A percentile compares a stretch with the other conserved stretches of the same genome.
These are phyloP conservation scores for Leucoagaricus sp. DNA, from an alignment of 1,284 basidiomycete genomes.

Conservation along the genomic window DNA sequence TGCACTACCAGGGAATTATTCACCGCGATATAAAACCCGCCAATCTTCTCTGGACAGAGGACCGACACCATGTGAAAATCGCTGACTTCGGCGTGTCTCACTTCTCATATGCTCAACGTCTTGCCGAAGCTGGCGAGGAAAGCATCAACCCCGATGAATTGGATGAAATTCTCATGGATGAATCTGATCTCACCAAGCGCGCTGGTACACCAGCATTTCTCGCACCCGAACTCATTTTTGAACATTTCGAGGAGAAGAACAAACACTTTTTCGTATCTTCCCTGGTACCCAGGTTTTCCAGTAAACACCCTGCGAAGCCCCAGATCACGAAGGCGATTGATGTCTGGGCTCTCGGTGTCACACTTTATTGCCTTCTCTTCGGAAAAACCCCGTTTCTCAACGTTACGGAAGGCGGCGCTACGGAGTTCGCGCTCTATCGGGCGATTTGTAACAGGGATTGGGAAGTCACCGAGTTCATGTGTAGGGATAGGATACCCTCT, in stretches of 20 bases:
- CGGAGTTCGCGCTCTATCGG: constrained; percentile 83
- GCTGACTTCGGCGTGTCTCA: constrained; percentile 98
- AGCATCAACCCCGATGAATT: constrained; percentile 37
- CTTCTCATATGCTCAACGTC: constrained; percentile 84
- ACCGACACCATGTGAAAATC: constrained; percentile 90
- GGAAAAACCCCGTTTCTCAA: constrained; percentile 53
- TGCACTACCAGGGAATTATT: constrained; percentile 97
- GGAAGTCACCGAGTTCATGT: constrained; percentile 72
- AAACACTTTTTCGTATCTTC: constrained; percentile 12
- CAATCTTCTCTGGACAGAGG: constrained; percentile 89
- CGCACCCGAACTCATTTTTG: constrained; percentile 91
- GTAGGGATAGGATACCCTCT: constrained; percentile 65
- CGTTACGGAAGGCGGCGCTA: constrained; percentile 39
- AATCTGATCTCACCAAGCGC: constrained; percentile 89
- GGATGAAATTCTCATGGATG: constrained; percentile 73
- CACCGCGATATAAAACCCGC: constrained; percentile 99
- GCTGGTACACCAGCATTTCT: constrained; percentile 98
- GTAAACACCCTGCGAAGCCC: constrained; percentile 16
- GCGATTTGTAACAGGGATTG: constrained; percentile 85
- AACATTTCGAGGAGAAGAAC: constrained; percentile 36
- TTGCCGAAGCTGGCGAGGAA: constrained; percentile 52
- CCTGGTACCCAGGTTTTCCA: constrained; percentile 17
- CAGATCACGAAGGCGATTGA: constrained; percentile 95
- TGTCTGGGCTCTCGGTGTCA: constrained; percentile 99
- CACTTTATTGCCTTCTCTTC: constrained; percentile 93